phyloP scores from a whole-genome alignment of 2,329 filamentous ascomycete genomes.

The Bipolaris oryzae region DNA sequence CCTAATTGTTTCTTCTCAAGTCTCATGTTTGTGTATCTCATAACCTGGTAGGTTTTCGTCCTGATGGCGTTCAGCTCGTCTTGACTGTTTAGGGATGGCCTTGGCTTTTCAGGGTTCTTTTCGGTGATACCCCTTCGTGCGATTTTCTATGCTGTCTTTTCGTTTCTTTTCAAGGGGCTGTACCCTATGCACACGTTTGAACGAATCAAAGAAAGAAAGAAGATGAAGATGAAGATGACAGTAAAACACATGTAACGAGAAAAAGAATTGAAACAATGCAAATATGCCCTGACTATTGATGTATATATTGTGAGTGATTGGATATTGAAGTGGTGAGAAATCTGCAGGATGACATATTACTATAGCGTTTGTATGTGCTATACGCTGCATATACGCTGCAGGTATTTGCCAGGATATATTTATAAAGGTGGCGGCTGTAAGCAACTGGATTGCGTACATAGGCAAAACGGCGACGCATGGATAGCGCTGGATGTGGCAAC shows the following conservation, averaged over 20 bases:
- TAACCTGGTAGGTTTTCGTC: conserved; percentile 28
- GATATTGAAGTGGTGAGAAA: neutral
- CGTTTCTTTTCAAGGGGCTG: conserved; percentile 1
- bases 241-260: conserved; percentile 23
- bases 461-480: neutral
- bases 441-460: neutral
- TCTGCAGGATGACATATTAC: no score
- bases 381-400: no score
- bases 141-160: conserved; percentile 19
- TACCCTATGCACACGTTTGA: conserved; percentile 2
- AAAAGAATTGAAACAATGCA: conserved; percentile 16
- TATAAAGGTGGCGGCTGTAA: neutral
- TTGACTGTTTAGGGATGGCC: conserved; percentile 18
- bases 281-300: neutral
- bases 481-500: neutral
- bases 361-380: no score
- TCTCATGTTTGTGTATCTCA: conserved; percentile 9
- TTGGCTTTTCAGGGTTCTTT: conserved; percentile 28
- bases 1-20: conserved; percentile 27
- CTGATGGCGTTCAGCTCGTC: conserved; percentile 11
- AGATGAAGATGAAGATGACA: conserved; percentile 1
- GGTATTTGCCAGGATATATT: neutral
- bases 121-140: conserved; percentile 34
- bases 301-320: neutral
- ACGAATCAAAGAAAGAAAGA: conserved; percentile 5